Percentiles rank a stretch among this genome's conserved stretches.
Evolutionary conservation across 805 yeast species (phyloP).

Genomic region (Candida multigemmis): DNA sequence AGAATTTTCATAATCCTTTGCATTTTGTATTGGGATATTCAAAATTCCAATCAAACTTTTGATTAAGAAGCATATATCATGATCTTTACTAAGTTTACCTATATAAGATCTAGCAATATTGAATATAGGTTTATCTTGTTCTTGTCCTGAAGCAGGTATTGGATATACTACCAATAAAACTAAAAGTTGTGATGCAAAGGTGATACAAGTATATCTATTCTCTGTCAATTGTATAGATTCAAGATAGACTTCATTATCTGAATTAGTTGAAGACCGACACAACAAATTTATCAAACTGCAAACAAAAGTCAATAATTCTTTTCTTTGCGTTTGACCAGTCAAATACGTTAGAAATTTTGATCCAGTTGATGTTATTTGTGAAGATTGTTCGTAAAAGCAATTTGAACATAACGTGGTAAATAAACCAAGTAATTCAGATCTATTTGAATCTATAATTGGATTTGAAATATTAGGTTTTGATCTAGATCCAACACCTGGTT

Average conservation of each 20-base stretch:
- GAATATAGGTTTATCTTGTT: slow-evolving; percentile 23
- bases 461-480: slow-evolving; percentile 15
- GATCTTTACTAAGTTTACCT: slow-evolving; percentile 44
- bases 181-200: slow-evolving; percentile 54
- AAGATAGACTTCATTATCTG: slow-evolving; percentile 37
- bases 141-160: slow-evolving; percentile 30
- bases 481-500: slow-evolving; percentile 62
- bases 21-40: slow-evolving; percentile 30
- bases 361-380: slow-evolving; percentile 39
- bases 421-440: slow-evolving; percentile 59
- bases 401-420: slow-evolving; percentile 54
- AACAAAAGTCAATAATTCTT: slow-evolving; percentile 40
- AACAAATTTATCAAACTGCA: slow-evolving; percentile 64
- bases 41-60: slow-evolving; percentile 40
- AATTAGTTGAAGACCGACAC: slow-evolving; percentile 39
- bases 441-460: slow-evolving; percentile 43
- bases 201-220: slow-evolving; percentile 37
- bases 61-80: slow-evolving; percentile 44
- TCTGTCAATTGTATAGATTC: slow-evolving; percentile 23
- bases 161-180: slow-evolving; percentile 56
- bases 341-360: slow-evolving; percentile 52
- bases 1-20: slow-evolving; percentile 6
- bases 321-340: slow-evolving; percentile 40
- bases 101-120: slow-evolving; percentile 44
- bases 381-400: slow-evolving; percentile 42